Conservation (phyloP, 768 basidiomycete genomes). For the Amanita thiersii region DNA sequence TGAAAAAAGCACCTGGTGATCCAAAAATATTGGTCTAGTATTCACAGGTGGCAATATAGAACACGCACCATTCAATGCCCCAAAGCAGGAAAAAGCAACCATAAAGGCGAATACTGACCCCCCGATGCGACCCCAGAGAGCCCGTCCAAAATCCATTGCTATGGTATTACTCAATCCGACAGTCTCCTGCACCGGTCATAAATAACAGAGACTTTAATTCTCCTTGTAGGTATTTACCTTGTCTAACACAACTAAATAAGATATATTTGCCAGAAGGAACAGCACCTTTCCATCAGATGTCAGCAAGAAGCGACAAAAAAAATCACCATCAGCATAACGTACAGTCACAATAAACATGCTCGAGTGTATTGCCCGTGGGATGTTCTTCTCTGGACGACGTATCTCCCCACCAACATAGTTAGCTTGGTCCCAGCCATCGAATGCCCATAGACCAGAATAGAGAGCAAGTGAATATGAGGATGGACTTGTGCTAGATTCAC, state of each 20-base stretch:
- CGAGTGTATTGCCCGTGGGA: slow-evolving; percentile 83
- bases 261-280: slow-evolving; percentile 76
- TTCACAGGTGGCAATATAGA: background rate
- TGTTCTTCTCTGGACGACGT: slow-evolving; percentile 70
- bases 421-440: slow-evolving; percentile 93
- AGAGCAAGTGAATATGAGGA: slow-evolving; percentile 88
- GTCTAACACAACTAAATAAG: slow-evolving; percentile 92
- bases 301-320: background rate
- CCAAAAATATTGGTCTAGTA: slow-evolving; percentile 10
- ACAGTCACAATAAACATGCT: slow-evolving; percentile 83
- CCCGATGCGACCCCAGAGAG: slow-evolving; percentile 80
- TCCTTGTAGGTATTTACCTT: slow-evolving; percentile 33
- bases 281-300: slow-evolving; percentile 41
- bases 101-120: slow-evolving; percentile 81
- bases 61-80: slow-evolving; percentile 75
- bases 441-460: slow-evolving; percentile 93
- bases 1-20: slow-evolving; percentile 55
- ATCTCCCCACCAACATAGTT: slow-evolving; percentile 93
- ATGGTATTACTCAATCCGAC: slow-evolving; percentile 82
- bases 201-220: slow-evolving; percentile 1
- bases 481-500: slow-evolving; percentile 66
- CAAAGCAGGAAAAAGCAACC: slow-evolving; percentile 94
- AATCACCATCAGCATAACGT: slow-evolving; percentile 16
- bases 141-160: slow-evolving; percentile 87
- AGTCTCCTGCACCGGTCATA: slow-evolving; percentile 29